A percentile compares a stretch with the other conserved stretches of the same genome.
Evolutionary conservation across 2,329 filamentous ascomycete species (phyloP).

Genomic region (Aureobasidium melanogenum): DNA sequence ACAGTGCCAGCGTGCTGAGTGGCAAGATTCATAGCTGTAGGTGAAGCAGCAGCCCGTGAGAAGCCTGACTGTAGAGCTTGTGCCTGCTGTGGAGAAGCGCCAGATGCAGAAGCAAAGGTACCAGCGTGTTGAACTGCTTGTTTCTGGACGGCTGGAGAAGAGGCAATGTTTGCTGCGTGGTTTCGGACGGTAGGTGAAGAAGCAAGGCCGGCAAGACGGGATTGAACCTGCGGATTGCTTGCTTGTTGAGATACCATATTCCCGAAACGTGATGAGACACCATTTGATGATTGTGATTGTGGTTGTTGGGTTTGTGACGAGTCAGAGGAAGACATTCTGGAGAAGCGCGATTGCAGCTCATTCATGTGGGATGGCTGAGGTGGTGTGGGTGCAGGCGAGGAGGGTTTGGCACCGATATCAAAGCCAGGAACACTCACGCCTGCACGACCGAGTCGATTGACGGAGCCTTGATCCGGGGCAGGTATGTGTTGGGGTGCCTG

Average conservation of each 20-base stretch:
- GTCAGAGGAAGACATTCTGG: constrained; percentile 27
- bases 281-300: constrained; percentile 3
- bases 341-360: constrained; percentile 61
- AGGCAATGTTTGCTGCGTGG: neutral
- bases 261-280: neutral
- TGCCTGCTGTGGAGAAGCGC: constrained; percentile 1
- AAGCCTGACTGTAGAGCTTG: constrained; percentile 6
- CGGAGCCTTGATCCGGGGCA: constrained; percentile 45
- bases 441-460: constrained; percentile 58
- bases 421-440: constrained; percentile 72
- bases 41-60: neutral
- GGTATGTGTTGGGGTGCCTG: constrained; percentile 20
- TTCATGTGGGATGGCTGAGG: constrained; percentile 43
- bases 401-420: constrained; percentile 53
- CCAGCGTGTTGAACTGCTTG: constrained; percentile 6
- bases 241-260: constrained; percentile 24
- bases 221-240: constrained; percentile 56
- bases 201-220: constrained; percentile 53
- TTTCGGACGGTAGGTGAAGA: constrained; percentile 40
- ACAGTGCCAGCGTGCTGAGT: neutral
- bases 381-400: constrained; percentile 19
- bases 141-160: neutral
- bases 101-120: neutral
- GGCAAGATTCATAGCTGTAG: neutral
- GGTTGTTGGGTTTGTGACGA: constrained; percentile 15